Percentiles rank a stretch among this genome's conserved stretches.
phyloP scores from a whole-genome alignment of 495 filamentous ascomycete species.

The Hypoxylon intermedium region DNA sequence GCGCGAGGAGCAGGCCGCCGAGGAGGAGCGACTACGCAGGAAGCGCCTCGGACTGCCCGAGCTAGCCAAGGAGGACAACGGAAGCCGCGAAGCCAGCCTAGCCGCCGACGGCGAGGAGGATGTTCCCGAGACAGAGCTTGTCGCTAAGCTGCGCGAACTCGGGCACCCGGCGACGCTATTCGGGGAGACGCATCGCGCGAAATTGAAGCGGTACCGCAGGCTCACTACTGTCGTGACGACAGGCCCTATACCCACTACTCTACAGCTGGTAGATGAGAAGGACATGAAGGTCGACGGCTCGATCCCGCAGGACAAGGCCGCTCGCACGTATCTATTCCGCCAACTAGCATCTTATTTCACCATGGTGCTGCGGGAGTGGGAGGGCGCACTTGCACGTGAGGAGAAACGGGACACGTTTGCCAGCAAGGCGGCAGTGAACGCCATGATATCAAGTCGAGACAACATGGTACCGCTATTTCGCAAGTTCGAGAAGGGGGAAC shows the following conservation, averaged over 20 bases:
- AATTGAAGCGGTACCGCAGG: slow-evolving; percentile 72
- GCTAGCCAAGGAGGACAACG: slow-evolving; percentile 51
- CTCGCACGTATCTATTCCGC: slow-evolving; percentile 72
- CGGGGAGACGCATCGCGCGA: slow-evolving; percentile 76
- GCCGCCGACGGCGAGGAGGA: slow-evolving; percentile 59
- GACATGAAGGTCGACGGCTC: slow-evolving; percentile 81
- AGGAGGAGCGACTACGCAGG: slow-evolving; percentile 57
- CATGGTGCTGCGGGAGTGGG: slow-evolving; percentile 91
- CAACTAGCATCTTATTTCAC: slow-evolving; percentile 93
- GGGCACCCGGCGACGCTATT: slow-evolving; percentile 79
- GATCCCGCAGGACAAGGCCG: slow-evolving; percentile 64
- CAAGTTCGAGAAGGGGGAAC: slow-evolving; percentile 78
- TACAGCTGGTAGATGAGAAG: slow-evolving; percentile 77
- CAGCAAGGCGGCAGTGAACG: slow-evolving; percentile 75
- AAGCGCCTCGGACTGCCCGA: slow-evolving; percentile 73
- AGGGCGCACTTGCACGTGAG: slow-evolving; percentile 73
- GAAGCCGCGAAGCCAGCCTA: slow-evolving; percentile 12
- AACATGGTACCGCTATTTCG: slow-evolving; percentile 92
- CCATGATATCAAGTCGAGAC: slow-evolving; percentile 80
- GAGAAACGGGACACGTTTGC: slow-evolving; percentile 69
- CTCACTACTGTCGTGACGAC: slow-evolving; percentile 59
- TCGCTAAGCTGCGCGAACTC: slow-evolving; percentile 69
- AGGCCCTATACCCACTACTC: slow-evolving; percentile 69
- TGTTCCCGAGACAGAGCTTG: slow-evolving; percentile 74
- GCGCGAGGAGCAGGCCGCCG: slow-evolving; percentile 75